A percentile compares a stretch with the other conserved stretches of the same genome.
phyloP scores from a whole-genome alignment of 108 stramenopile genomes.

The Cylindrotheca fusiformis region DNA sequence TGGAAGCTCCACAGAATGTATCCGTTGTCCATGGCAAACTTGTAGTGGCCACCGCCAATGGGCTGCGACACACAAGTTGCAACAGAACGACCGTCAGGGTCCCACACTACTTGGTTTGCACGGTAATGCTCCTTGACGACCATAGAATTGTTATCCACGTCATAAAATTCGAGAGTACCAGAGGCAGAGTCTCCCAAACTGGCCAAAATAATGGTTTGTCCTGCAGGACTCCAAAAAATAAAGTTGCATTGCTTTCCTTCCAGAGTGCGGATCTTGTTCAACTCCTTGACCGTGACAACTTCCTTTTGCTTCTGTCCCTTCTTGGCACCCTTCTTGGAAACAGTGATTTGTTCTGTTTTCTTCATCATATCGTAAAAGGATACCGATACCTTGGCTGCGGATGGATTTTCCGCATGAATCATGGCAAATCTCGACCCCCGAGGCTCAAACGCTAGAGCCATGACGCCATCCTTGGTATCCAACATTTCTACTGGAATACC shows the following conservation, averaged over 20 bases:
- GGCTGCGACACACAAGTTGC: conserved; percentile 91
- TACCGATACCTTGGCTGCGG: conserved; percentile 82
- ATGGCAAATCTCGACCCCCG: conserved; percentile 90
- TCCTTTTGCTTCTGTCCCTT: conserved; percentile 44
- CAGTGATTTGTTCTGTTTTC: conserved; percentile 22
- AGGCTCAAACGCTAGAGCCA: conserved; percentile 96
- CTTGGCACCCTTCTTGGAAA: conserved; percentile 54
- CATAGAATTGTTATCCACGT: conserved; percentile 84
- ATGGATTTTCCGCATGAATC: conserved; percentile 92
- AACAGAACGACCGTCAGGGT: conserved; percentile 90
- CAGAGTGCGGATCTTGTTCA: conserved; percentile 80
- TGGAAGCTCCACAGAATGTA: conserved; percentile 96
- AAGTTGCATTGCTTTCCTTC: conserved; percentile 88
- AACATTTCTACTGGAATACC: conserved; percentile 95
- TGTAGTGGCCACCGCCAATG: conserved; percentile 91
- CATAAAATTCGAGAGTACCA: conserved; percentile 92
- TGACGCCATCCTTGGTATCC: conserved; percentile 90
- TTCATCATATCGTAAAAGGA: conserved; percentile 95
- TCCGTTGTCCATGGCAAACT: conserved; percentile 97
- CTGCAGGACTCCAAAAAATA: conserved; percentile 94
- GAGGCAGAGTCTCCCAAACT: conserved; percentile 87
- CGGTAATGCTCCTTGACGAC: conserved; percentile 92
- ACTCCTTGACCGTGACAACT: conserved; percentile 44
- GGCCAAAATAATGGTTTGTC: conserved; percentile 85
- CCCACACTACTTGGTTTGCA: conserved; percentile 92